Evolutionary conservation across 139 green algal species (phyloP), one percentile per base, ranked within the genome.

Genomic region (Picochlorum sp.): DNA sequence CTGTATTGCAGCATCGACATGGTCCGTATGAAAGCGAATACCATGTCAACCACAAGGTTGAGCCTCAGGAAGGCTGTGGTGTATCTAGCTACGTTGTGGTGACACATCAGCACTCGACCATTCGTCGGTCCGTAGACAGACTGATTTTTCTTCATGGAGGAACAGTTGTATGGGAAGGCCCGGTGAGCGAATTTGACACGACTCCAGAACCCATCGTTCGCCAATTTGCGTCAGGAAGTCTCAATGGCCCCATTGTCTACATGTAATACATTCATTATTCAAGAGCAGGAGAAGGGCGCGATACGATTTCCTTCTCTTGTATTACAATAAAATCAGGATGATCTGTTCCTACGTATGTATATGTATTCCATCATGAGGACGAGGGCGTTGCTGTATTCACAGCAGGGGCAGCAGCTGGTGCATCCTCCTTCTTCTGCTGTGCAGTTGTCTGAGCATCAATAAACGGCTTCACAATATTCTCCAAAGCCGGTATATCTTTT

Each of bases 41-140:
- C 10, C 23, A 26, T 26, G 23, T 58, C 0, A 11, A 49, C 8
- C 34, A 41, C 8, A 14, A 41, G 34, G 34, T 21, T 23, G 56
- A 23, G 31, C 47, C 8, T 44, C 15, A n/a, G 34, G 20, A 30
- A 61, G 14, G 34, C 0, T 41, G 26, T 28, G 87, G 88, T 71
- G 92, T 98, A 49, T 73, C 78, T 9, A 83, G 69, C 57, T 99
- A 99, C 72, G 87, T 99, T 28, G 94, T 99, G 13, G 94, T 99
- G 4, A 99, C 94, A 14, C 94, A 99, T 74, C 94, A 99, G 80
- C 87, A 97, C 45, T 91, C 79, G 23, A 97, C 93, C 6, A 98
- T 97, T 61, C 64, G 86, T 4, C 80, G 90, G n/a, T 84, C 94
- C 10, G 94, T 98, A 10, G 92, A 97, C 60, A 69, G 88, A 45